Evolutionary conservation across 495 filamentous ascomycete genomes (phyloP).

Genomic region (Tirmania nivea): DNA sequence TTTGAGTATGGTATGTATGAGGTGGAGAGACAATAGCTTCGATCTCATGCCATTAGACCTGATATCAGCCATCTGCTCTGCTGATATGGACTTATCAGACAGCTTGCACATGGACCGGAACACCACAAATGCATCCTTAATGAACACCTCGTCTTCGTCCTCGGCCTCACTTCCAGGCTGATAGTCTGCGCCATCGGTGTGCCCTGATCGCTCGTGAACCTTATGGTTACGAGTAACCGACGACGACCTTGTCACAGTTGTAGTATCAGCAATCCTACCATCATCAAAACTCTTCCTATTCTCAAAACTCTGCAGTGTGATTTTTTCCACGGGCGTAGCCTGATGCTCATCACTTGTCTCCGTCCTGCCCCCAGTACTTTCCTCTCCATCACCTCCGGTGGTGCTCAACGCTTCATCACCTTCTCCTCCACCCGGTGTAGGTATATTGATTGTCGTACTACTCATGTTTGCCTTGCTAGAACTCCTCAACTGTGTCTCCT

Average conservation of each 20-base stretch:
- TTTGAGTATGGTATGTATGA: constrained; percentile 82
- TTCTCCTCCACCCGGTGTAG: constrained; percentile 2
- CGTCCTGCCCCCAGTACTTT: constrained; percentile 17
- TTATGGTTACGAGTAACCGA: constrained; percentile 20
- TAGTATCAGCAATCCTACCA: constrained; percentile 72
- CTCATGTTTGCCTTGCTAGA: constrained; percentile 7
- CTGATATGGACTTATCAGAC: constrained; percentile 68
- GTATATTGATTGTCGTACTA: constrained; percentile 5
- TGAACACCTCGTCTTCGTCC: constrained; percentile 87
- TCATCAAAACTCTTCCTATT: constrained; percentile 86
- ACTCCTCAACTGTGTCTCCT: constrained; percentile 36
- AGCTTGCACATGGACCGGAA: constrained; percentile 96
- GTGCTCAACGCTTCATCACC: constrained; percentile 23
- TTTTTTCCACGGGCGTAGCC: constrained; percentile 32
- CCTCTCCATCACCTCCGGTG: constrained; percentile 27
- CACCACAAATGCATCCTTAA: constrained; percentile 89
- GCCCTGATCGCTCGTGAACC: constrained; percentile 21
- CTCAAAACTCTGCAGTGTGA: constrained; percentile 90
- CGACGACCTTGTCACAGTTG: constrained; percentile 60
- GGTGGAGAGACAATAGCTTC: constrained; percentile 81
- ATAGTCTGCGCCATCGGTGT: constrained; percentile 26
- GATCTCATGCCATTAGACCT: constrained; percentile 91
- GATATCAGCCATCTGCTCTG: constrained; percentile 80
- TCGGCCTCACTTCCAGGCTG: constrained; percentile 44
- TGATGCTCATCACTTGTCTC: constrained; percentile 22